These are phyloP conservation scores for Lablab purpureus DNA, from an alignment of 306 rosid genomes.

Conservation along the genomic window DNA sequence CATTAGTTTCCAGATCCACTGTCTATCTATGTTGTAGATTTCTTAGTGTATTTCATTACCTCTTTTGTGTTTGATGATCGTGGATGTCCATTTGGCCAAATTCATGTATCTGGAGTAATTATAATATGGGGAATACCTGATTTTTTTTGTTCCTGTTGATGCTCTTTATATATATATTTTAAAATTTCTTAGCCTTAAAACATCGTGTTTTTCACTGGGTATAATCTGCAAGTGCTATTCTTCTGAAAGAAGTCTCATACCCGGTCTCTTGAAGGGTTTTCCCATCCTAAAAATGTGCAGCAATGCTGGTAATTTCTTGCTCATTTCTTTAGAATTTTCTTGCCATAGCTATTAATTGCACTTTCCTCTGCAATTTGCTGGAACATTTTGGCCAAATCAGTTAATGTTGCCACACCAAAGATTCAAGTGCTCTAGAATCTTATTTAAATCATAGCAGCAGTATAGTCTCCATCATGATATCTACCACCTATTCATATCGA, in stretches of 20 bases:
- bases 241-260: background rate
- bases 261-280: background rate
- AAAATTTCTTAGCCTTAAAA: background rate
- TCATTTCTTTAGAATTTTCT: background rate
- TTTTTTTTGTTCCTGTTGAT: slow-evolving; percentile 13
- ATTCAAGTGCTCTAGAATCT: background rate
- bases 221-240: background rate
- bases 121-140: slow-evolving; percentile 38
- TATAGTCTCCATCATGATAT: background rate
- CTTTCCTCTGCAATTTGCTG: background rate
- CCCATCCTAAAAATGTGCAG: slow-evolving; percentile 14
- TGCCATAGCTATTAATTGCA: background rate
- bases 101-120: slow-evolving; percentile 28
- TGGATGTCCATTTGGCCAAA: slow-evolving; percentile 36
- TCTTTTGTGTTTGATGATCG: slow-evolving; percentile 40
- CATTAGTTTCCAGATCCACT: slow-evolving; percentile 14
- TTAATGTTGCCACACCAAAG: background rate
- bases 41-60: slow-evolving; percentile 43
- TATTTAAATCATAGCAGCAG: background rate
- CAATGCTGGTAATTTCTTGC: background rate
- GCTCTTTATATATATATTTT: background rate
- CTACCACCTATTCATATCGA: too few species aligned
- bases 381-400: background rate
- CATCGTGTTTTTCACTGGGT: background rate
- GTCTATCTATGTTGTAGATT: slow-evolving; percentile 14